Evolutionary conservation across 2,329 filamentous ascomycete species (phyloP).

Genomic region (Hypoxylon sp.): DNA sequence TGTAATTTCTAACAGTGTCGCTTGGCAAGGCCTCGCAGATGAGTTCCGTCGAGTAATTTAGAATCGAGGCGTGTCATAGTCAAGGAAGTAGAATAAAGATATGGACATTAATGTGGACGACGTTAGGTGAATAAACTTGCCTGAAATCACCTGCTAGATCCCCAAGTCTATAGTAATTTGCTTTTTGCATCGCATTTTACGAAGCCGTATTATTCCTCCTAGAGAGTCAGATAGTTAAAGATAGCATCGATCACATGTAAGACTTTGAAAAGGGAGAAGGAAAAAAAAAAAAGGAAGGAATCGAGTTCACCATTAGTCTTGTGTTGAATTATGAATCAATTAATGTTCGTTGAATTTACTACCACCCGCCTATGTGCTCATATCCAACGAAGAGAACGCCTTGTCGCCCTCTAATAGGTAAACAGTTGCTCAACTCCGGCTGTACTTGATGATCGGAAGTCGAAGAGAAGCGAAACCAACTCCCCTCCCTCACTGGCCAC

Average conservation of each 20-base stretch:
- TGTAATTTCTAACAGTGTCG: neutral
- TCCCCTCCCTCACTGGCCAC: constrained; percentile 13
- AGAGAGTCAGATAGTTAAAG: neutral
- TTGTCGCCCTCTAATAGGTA: constrained; percentile 25
- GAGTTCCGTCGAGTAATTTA: neutral
- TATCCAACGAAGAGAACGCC: constrained; percentile 33
- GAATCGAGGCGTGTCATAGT: neutral
- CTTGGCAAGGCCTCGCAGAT: neutral
- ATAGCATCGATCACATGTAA: neutral
- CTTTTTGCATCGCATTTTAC: neutral
- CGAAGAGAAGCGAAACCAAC: constrained; percentile 39
- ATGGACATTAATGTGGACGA: neutral
- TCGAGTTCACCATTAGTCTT: neutral
- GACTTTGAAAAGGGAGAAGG: neutral
- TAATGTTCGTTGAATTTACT: constrained; percentile 38
- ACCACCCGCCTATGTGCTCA: constrained; percentile 38
- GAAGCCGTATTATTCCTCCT: neutral
- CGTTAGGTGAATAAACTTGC: neutral
- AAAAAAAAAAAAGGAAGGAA: neutral
- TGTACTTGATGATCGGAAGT: constrained; percentile 33
- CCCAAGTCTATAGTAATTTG: neutral
- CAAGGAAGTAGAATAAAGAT: neutral
- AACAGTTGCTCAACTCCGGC: constrained; percentile 34
- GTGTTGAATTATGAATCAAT: constrained; percentile 1
- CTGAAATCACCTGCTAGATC: neutral